Percentiles rank a stretch among this genome's conserved stretches.
Conservation (phyloP, 768 basidiomycete genomes). For the Amanita molliuscula region DNA sequence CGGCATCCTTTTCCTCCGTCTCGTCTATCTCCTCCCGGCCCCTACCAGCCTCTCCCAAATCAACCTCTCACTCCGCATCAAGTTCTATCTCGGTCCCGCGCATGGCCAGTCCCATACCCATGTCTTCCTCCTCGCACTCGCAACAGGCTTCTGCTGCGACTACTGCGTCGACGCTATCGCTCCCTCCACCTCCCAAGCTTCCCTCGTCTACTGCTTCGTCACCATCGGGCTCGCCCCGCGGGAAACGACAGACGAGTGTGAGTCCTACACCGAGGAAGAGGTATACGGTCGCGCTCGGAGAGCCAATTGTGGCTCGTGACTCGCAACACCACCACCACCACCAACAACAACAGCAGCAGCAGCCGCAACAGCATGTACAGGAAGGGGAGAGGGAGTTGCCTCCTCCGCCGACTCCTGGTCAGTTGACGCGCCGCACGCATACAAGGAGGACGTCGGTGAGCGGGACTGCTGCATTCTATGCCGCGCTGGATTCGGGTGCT, state of each 20-base stretch:
- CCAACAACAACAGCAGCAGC: not conserved
- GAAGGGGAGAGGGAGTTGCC: too few relatives aligned
- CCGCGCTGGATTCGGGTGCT: not conserved
- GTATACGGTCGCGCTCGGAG: conserved; percentile 79
- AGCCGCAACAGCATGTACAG: too few relatives aligned
- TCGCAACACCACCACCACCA: conserved; percentile 15
- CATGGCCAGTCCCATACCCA: conserved; percentile 14
- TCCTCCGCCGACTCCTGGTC: not conserved
- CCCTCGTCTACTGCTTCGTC: conserved; percentile 17
- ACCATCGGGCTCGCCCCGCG: conserved; percentile 24
- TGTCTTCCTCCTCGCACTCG: not conserved
- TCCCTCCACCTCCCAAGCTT: conserved; percentile 6
- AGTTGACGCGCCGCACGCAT: conserved; percentile 3
- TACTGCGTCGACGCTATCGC: conserved; percentile 3
- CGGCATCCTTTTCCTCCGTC: conserved; percentile 16
- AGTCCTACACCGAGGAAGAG: conserved; percentile 74
- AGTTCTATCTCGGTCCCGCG: conserved; percentile 7
- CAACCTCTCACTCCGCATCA: conserved; percentile 2
- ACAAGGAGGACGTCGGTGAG: conserved; percentile 17
- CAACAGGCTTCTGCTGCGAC: not conserved
- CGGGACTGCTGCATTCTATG: conserved; percentile 30
- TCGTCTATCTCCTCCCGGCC: conserved; percentile 12
- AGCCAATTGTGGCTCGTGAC: conserved; percentile 42
- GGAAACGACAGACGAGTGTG: conserved; percentile 41
- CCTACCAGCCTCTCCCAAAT: conserved; percentile 9